Conservation (phyloP, 805 yeast species). For the Yarrowia keelungensis region DNA sequence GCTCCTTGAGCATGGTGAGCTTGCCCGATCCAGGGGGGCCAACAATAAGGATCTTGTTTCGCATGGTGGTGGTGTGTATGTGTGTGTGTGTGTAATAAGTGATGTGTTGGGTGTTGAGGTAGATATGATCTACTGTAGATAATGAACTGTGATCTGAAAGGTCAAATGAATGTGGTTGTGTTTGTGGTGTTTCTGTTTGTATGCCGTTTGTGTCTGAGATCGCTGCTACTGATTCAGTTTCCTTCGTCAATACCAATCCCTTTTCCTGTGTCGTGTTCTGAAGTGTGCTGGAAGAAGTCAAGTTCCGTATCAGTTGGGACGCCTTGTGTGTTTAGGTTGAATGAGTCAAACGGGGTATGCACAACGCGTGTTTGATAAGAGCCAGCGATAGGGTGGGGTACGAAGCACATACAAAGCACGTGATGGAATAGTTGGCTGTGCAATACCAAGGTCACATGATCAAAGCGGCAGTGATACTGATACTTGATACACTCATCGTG, state of each 20-base stretch:
- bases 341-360: conserved; percentile 11
- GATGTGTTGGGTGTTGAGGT: not conserved
- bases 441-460: too few relatives aligned
- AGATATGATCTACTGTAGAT: too few relatives aligned
- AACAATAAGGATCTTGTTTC: conserved; percentile 47
- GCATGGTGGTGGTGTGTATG: conserved; percentile 26
- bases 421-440: too few relatives aligned
- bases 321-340: not conserved
- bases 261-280: too few relatives aligned
- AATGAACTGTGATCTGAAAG: too few relatives aligned
- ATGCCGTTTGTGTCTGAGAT: not conserved
- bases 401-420: not conserved
- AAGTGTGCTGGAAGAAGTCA: too few relatives aligned
- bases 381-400: conserved; percentile 33
- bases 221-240: too few relatives aligned
- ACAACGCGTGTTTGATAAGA: conserved; percentile 32
- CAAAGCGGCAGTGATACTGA: too few relatives aligned
- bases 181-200: not conserved
- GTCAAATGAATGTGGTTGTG: too few relatives aligned
- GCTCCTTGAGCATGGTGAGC: conserved; percentile 46
- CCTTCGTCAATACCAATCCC: too few relatives aligned
- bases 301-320: too few relatives aligned
- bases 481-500: too few relatives aligned
- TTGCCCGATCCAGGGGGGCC: conserved; percentile 51
- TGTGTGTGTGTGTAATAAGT: not conserved